These are phyloP conservation scores for Aspergillus hortae DNA, from an alignment of 2,329 filamentous ascomycete species.

Conservation along the genomic window DNA sequence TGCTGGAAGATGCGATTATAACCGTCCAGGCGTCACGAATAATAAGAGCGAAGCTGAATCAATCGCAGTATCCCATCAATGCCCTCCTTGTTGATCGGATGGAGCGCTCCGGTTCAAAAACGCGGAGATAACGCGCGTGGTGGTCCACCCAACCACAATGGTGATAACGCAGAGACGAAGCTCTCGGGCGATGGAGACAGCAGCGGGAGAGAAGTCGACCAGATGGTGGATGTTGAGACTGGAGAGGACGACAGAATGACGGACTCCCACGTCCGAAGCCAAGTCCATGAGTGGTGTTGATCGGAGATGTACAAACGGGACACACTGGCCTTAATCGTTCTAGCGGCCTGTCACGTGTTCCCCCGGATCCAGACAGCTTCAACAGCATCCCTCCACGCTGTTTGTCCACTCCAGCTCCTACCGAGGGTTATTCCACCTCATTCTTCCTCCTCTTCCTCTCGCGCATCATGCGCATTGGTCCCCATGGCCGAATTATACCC, in stretches of 20 bases:
- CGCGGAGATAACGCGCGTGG: constrained; percentile 35
- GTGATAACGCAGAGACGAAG: constrained; percentile 50
- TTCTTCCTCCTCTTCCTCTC: constrained; percentile 3
- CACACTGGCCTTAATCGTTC: constrained; percentile 16
- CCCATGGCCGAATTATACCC: constrained; percentile 78
- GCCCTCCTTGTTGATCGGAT: constrained; percentile 12
- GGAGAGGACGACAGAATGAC: constrained; percentile 43
- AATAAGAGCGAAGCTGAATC: constrained; percentile 3
- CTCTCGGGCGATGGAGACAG: constrained; percentile 49
- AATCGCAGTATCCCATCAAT: neutral
- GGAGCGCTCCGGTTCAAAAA: constrained; percentile 23
- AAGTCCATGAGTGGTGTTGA: constrained; percentile 32
- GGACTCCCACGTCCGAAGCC: constrained; percentile 39
- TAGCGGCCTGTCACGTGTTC: constrained; percentile 16
- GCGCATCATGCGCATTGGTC: constrained; percentile 22
- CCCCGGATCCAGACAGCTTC: constrained; percentile 9
- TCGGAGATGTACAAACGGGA: constrained; percentile 8
- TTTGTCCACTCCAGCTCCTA: constrained; percentile 5
- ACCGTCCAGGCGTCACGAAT: neutral
- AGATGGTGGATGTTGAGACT: constrained; percentile 48
- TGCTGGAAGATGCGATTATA: constrained; percentile 1
- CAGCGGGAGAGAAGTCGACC: constrained; percentile 49
- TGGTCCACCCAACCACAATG: constrained; percentile 47
- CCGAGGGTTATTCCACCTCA: neutral
- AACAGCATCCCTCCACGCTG: neutral